Evolutionary conservation across 225 moss, liverwort and hornwort species (phyloP).

Genomic region (Bryoerythrophyllum caledonicum): DNA sequence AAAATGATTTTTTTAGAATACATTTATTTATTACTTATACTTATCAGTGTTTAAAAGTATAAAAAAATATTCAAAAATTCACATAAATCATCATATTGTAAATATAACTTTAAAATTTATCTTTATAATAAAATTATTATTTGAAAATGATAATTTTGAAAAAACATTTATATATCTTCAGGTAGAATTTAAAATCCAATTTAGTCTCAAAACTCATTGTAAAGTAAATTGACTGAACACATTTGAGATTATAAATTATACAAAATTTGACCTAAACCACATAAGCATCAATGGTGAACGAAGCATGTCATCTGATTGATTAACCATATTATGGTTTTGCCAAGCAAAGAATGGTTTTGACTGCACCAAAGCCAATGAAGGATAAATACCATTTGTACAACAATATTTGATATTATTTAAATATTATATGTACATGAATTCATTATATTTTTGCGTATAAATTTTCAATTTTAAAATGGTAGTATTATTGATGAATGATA

Average conservation of each 20-base stretch:
- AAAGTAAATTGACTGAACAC: accelerated
- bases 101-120: not conserved
- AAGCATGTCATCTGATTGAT: slow-evolving; percentile 42
- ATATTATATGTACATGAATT: not conserved
- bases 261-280: slow-evolving; percentile 43
- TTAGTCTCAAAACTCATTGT: no score
- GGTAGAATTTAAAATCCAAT: not conserved
- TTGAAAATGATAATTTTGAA: no score
- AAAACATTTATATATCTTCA: accelerated
- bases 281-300: slow-evolving; percentile 45
- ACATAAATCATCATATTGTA: not conserved
- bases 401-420: no score
- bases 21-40: accelerated
- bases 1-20: no score
- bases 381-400: no score
- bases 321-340: slow-evolving; percentile 29
- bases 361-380: slow-evolving; percentile 10
- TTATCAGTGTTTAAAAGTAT: accelerated
- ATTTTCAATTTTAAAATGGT: not conserved
- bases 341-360: slow-evolving; percentile 54
- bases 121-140: no score
- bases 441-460: not conserved
- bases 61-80: not conserved
- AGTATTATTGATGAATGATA: not conserved
- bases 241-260: no score